Percentiles rank a stretch among this genome's conserved stretches.
These are phyloP conservation scores for Fusarium albidum DNA, from an alignment of 2,329 filamentous ascomycete species.

Conservation along the genomic window DNA sequence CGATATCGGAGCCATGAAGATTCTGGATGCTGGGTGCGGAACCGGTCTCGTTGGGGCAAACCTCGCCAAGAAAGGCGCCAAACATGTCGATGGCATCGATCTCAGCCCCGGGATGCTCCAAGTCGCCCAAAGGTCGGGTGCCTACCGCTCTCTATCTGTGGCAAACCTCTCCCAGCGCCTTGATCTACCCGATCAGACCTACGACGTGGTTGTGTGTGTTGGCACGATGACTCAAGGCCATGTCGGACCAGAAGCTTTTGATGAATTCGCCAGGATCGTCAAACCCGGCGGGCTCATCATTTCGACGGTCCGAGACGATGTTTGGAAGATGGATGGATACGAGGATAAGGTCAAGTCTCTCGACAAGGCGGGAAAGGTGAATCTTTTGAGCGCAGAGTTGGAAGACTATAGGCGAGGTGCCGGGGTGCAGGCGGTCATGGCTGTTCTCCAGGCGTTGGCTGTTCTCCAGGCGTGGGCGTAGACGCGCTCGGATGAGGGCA, in stretches of 20 bases:
- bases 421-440: conserved; percentile 19
- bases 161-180: conserved; percentile 54
- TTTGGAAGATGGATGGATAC: conserved; percentile 56
- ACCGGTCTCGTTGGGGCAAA: conserved; percentile 58
- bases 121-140: conserved; percentile 51
- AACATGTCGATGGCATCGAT: conserved; percentile 56
- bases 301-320: conserved; percentile 55
- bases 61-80: conserved; percentile 49
- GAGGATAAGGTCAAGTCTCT: conserved; percentile 48
- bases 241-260: conserved; percentile 54
- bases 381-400: neutral
- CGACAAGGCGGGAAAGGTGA: neutral
- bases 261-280: conserved; percentile 55
- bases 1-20: conserved; percentile 14
- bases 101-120: conserved; percentile 58
- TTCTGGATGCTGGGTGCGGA: conserved; percentile 61
- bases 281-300: conserved; percentile 54
- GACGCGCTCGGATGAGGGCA: too few relatives aligned
- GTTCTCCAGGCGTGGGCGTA: too few relatives aligned
- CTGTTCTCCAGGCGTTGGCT: conserved; percentile 11
- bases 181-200: conserved; percentile 45
- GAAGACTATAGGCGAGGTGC: conserved; percentile 14
- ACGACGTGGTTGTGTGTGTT: conserved; percentile 58
- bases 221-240: conserved; percentile 62
- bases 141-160: conserved; percentile 51